These are phyloP conservation scores for Amphirosellinia nigrospora DNA, from an alignment of 495 filamentous ascomycete species.

Conservation along the genomic window DNA sequence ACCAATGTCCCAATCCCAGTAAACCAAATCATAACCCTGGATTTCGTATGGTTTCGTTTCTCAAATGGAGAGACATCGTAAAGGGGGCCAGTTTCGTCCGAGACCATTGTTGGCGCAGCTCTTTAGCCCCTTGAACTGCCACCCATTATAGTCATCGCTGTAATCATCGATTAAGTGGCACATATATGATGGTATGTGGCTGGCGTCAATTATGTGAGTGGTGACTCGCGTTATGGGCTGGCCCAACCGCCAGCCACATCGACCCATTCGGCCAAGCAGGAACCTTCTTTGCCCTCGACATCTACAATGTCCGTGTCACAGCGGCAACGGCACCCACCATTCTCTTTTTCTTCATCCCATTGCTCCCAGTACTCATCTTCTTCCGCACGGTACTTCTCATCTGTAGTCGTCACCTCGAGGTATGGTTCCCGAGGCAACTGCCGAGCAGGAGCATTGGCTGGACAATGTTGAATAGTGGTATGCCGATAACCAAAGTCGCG, in stretches of 20 bases:
- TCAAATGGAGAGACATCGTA: constrained; percentile 7
- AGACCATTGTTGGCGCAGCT: neutral
- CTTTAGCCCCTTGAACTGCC: neutral
- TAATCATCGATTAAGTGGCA: neutral
- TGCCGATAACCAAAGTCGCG: constrained; percentile 98
- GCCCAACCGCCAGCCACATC: constrained; percentile 96
- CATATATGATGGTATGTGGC: neutral
- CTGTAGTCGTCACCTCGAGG: constrained; percentile 81
- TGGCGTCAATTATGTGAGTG: constrained; percentile 15
- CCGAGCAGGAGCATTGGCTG: constrained; percentile 90
- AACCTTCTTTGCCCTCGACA: constrained; percentile 95
- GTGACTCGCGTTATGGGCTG: constrained; percentile 47
- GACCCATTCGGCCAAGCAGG: constrained; percentile 95
- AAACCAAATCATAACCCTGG: constrained; percentile 34
- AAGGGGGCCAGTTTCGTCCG: neutral
- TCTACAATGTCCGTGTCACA: constrained; percentile 99
- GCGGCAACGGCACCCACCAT: constrained; percentile 93
- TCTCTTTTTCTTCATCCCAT: constrained; percentile 86
- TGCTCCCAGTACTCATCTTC: constrained; percentile 98
- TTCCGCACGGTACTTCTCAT: constrained; percentile 86
- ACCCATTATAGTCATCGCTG: too few species aligned
- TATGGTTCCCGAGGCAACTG: constrained; percentile 83
- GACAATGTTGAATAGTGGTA: constrained; percentile 98
- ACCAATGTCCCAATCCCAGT: constrained; percentile 26
- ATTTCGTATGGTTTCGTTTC: constrained; percentile 21